Base-by-base conservation (phyloP, 306 rosid species). In the Vachellia pachyceras region DNA sequence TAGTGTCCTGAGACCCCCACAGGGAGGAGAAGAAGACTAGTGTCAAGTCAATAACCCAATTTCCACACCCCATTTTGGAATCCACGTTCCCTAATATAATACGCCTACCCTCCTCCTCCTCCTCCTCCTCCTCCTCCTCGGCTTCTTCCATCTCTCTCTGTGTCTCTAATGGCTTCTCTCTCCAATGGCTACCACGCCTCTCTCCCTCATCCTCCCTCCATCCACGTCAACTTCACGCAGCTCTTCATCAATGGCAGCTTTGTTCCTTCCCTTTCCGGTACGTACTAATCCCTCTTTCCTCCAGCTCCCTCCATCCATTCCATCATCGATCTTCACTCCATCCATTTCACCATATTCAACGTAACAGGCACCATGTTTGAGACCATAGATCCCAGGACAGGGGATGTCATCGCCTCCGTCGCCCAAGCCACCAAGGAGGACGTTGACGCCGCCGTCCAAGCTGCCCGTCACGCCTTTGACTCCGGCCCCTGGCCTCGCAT, bases 401-500 rank as follows among this genome's bases (percentile, higher is more conserved):
- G 72, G 6, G 88, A 90, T 25, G 89, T 86, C 36, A 90, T 89
- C 5, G 76, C 91, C 0, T 79, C n/a, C 22, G 76, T 95, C 2
- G 90, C 97, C 13, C 94, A 92, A 50, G 99, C 90, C 18, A 64
- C 60, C 3, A 85, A 83, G 74, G 90, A 89, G 40, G 99, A 95
- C 25, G 79, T 95, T 40, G 94, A 95, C 17, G 36, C 88, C 52
- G 99, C 99, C 12, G 99, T 93, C 0, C 86, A 88, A 46, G 99
- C 94, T 3, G 99, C 97, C 13, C 97, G 99, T 50, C 82, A 79
- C 0, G 99, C 99, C 71, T 95, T 95, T 5, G 97, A 95, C 72
- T 23, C 80, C 5, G 99, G 99, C 70, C 90, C 97, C 71, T 95
- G 99, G 97, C 99, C 99, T 0, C 94, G 99, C 39, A 58, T 90